Evolutionary conservation across 768 basidiomycete species (phyloP), one percentile per base, ranked within the genome.

Genomic region (Cubamyces sp.): DNA sequence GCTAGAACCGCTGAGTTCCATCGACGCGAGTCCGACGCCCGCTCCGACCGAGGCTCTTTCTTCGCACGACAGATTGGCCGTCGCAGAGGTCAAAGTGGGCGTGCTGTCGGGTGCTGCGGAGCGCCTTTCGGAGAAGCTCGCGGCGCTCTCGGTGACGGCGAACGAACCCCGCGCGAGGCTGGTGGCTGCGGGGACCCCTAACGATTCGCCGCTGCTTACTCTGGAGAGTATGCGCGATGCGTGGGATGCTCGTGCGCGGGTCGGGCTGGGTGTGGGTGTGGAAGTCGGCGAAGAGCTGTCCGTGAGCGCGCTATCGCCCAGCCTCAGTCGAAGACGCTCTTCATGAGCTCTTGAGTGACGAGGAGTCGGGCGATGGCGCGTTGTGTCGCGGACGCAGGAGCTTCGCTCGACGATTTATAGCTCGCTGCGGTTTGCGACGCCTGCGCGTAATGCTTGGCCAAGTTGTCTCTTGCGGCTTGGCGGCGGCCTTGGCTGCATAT

Each of bases 1-100:
- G 45, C 67, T 73, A 5, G 59, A 71, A 46, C 67, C 70, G 7
- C 16, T 34, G 11, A n/a, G 19, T 49, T 30, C 45, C 6, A 12
- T 46, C 2, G 46, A 50, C 11, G 21, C 54, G 1, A 48, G 55
- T 21, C 45, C 45, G 19, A 34, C 45, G 9, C 28, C 55, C 14
- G 43, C 55, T 6, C 28, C 18, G 7, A 3, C 25, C 3, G n/a
- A 30, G 3, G 14, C 50, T 5, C 48, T 34, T 23, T 19, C 5
- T 26, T 21, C 16, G 25, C 8, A 28, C 23, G 25, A 25, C 14
- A 14, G 23, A 14, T 21, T 43, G 42, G 12, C 42, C 42, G 16
- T 21, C 25, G 48, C 48, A 1, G 48, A 23, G 14, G 1, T 49
- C 48, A 26, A 26, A 25, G 48, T 25, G 15, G 48, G 18, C 21